Base-by-base conservation (phyloP, 306 rosid species). In the Parietaria judaica region DNA sequence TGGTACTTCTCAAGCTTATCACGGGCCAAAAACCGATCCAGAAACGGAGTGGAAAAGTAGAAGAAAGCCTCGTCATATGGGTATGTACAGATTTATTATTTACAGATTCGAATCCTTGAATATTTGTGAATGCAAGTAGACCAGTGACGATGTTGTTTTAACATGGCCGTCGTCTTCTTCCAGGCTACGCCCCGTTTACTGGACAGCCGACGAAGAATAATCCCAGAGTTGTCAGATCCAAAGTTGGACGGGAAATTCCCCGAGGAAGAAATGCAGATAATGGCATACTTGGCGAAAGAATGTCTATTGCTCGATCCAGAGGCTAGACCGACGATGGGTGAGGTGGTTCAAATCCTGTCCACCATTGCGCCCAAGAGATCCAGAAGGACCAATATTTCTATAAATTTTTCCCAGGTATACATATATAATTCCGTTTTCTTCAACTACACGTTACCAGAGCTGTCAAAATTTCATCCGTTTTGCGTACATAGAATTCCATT, bases 41-140 rank as follows among this genome's bases (percentile, higher is more conserved):
- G 64, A 88, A 72, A 78, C 76, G 78, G 63, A 65, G 76, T n/a
- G 80, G 75, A 70, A 88, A 76, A 77, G 78, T 76, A 64, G 94
- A 92, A 80, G 90, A 88, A 81, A 88, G 99, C 79, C 99, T 92
- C 74, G 99, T 89, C 59, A 78, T 88, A 49, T 92, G 99, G 99
- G 99, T 92, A 80, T 36, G 52, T 41, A 3, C 3, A 3, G 45
- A 41, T 5, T 5, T 5, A 41, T 41, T 41, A 41, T 5, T 41
- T 41, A 8, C 7, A 41, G 45, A 5, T 41, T 41, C 7, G 1
- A 41, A 5, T 5, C 45, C 45, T 41, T 41, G 9, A 41, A 41
- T 5, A 41, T 41, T 41, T 41, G 3, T 41, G 7, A 41, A 8
- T 41, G 45, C 9, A 41, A 8, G 7, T 41, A 41, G 9, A 41